A percentile compares a stretch with the other conserved stretches of the same genome.
phyloP scores from a whole-genome alignment of 2,329 filamentous ascomycete species.

The Biscogniauxia marginata region DNA sequence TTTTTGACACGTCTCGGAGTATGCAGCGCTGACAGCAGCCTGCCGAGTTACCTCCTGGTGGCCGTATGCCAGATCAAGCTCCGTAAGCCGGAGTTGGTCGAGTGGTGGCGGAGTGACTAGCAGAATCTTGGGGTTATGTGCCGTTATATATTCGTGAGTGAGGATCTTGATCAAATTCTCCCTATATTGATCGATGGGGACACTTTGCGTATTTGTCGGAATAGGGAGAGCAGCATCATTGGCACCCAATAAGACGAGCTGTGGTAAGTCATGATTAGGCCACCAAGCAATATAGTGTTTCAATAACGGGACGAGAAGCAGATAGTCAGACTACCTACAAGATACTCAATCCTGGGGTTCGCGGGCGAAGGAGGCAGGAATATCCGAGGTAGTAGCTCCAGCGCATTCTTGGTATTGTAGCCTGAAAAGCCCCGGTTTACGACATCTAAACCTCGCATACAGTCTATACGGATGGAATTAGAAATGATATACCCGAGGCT shows the following conservation, averaged over 20 bases:
- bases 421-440: constrained; percentile 86
- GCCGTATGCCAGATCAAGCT: constrained; percentile 47
- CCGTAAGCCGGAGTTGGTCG: constrained; percentile 67
- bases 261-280: constrained; percentile 7
- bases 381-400: constrained; percentile 67
- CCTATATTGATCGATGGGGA: constrained; percentile 74
- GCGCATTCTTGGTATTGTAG: constrained; percentile 76
- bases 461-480: constrained; percentile 49
- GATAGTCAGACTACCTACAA: constrained; percentile 48
- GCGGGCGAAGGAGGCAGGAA: constrained; percentile 63
- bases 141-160: constrained; percentile 65
- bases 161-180: constrained; percentile 68
- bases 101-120: constrained; percentile 81
- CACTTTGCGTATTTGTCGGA: constrained; percentile 66
- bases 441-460: constrained; percentile 76
- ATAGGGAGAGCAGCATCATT: constrained; percentile 79
- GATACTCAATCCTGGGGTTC: constrained; percentile 62
- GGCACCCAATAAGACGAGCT: constrained; percentile 82
- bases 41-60: constrained; percentile 43
- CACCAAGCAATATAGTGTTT: constrained; percentile 3
- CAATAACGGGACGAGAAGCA: constrained; percentile 8
- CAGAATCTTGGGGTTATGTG: constrained; percentile 71
- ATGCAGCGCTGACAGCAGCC: constrained; percentile 49
- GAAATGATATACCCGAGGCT: constrained; percentile 1
- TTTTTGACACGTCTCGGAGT: constrained; percentile 60